Evolutionary conservation across 768 basidiomycete genomes (phyloP).

Genomic region (Vishniacozyma victoriae): DNA sequence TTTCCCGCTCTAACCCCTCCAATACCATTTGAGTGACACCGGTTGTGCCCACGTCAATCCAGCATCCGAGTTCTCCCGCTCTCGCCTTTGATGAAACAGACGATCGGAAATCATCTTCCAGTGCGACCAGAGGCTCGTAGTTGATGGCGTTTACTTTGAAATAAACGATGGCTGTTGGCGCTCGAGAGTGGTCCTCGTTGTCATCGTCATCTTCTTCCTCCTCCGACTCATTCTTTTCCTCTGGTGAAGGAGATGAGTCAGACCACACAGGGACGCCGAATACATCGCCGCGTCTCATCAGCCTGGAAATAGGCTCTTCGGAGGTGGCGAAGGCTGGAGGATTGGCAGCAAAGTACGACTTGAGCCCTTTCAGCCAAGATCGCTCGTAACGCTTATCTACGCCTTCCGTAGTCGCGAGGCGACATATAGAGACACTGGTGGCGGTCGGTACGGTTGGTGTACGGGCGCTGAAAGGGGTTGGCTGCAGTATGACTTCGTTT

Average conservation of each 20-base stretch:
- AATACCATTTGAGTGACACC: slow-evolving; percentile 66
- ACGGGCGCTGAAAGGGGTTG: slow-evolving; percentile 41
- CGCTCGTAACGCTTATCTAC: slow-evolving; percentile 41
- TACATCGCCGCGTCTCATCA: slow-evolving; percentile 40
- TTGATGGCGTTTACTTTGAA: slow-evolving; percentile 76
- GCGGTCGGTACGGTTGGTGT: slow-evolving; percentile 37
- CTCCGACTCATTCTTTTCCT: slow-evolving; percentile 59
- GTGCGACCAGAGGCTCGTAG: slow-evolving; percentile 53
- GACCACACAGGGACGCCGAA: slow-evolving; percentile 32
- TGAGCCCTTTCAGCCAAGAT: slow-evolving; percentile 30
- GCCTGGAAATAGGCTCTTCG: background rate
- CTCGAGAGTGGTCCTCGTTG: background rate
- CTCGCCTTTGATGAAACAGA: slow-evolving; percentile 50
- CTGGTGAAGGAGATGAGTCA: slow-evolving; percentile 50
- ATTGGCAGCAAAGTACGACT: slow-evolving; percentile 20
- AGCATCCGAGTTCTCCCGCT: slow-evolving; percentile 74
- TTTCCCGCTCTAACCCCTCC: slow-evolving; percentile 65
- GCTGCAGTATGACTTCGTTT: slow-evolving; percentile 10
- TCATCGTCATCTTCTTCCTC: slow-evolving; percentile 6
- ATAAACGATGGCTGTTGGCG: slow-evolving; percentile 56
- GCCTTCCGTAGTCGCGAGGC: slow-evolving; percentile 37
- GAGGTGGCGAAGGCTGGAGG: no score
- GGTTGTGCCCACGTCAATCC: slow-evolving; percentile 60
- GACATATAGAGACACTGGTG: slow-evolving; percentile 33
- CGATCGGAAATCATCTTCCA: slow-evolving; percentile 46